Conservation (phyloP, 352 stramenopile genomes). For the Phytopythium kandeliae region DNA sequence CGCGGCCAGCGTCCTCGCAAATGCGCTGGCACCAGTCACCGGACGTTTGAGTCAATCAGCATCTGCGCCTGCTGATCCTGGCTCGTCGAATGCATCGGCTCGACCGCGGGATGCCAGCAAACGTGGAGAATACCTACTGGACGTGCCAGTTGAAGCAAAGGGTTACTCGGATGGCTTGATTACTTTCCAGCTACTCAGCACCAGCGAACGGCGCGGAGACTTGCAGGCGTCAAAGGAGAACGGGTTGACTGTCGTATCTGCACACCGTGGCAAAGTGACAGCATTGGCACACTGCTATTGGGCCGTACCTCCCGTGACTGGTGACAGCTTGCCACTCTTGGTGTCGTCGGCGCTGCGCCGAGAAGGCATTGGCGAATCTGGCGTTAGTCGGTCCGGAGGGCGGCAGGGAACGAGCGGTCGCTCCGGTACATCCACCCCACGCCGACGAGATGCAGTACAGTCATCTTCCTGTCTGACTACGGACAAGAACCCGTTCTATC, state of each 20-base stretch:
- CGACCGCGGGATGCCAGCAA: background rate
- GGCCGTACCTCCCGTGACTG: constrained; percentile 4
- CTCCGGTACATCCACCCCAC: constrained; percentile 9
- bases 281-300: constrained; percentile 45
- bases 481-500: constrained; percentile 62
- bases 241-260: background rate
- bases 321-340: background rate
- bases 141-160: constrained; percentile 49
- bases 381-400: background rate
- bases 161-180: constrained; percentile 46
- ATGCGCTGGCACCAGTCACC: constrained; percentile 20
- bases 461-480: constrained; percentile 29
- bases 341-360: background rate
- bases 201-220: background rate
- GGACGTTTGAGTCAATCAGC: constrained; percentile 1
- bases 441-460: background rate
- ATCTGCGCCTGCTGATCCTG: background rate
- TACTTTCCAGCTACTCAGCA: constrained; percentile 27
- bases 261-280: constrained; percentile 36
- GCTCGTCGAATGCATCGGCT: background rate
- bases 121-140: constrained; percentile 26
- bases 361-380: constrained; percentile 1
- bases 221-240: background rate
- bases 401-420: background rate
- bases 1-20: constrained; percentile 19